Evolutionary conservation across 495 filamentous ascomycete genomes (phyloP), one percentile per base, ranked within the genome.

Genomic region (Lasiosphaeria hispida): DNA sequence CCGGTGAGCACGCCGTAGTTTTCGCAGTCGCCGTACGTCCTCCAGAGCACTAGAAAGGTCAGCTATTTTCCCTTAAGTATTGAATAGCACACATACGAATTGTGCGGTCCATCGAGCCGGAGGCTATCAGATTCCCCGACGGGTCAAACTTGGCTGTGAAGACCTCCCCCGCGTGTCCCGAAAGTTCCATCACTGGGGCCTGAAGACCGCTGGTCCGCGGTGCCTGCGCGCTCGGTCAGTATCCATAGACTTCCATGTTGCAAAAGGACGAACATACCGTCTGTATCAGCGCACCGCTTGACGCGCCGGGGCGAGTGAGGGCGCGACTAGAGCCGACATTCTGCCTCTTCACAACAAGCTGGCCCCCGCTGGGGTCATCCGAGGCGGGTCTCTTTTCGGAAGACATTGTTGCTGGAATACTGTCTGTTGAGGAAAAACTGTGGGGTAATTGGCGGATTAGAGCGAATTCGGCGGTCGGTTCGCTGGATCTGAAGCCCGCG

Each of bases 151-250:
- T 87, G 18, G 89, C 86, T n/a, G 88, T 79, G 69, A 97, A 97
- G 34, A 97, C 84, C 75, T 98, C 94, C 9, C 89, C 83, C 51
- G 77, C 71, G 72, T 84, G 82, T 73, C 92, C 93, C 48, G 86
- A 86, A 36, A 98, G 79, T 72, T 98, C 92, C 91, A 98, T 96
- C 48, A 97, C 85, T 3, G 93, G 93, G 47, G 94, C 89, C 69
- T 95, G 87, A 7, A 97, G 82, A 40, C 85, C 86, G 70, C 90
- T 96, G 41, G 92, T 93, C 61, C 93, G 82, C 38, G 87, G 85
- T 61, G 84, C 79, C 92, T 96, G 78, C 58, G 78, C 58, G 37
- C 37, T 9, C 63, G 13, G 66, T 61, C 45, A 64, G 63, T 39
- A 44, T 48, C 50, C 60, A 72, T 74, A 68, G 74, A 64, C 59